Percentiles rank a stretch among this genome's conserved stretches.
Evolutionary conservation across 1,284 basidiomycete genomes (phyloP).

Genomic region (Malassezia sp.): DNA sequence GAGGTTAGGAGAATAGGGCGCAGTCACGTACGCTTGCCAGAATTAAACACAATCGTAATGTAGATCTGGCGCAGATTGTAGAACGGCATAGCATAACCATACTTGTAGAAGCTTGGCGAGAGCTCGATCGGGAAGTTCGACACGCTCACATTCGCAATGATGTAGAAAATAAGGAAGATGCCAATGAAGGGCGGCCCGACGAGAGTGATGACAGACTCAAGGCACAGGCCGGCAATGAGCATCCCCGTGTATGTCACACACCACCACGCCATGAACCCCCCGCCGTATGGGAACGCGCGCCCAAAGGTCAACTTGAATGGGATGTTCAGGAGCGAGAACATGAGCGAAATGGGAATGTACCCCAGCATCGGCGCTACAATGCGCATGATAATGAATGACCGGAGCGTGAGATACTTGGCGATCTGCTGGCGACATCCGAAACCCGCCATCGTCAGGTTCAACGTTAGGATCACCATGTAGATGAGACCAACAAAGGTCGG

Average conservation of each 20-base stretch:
- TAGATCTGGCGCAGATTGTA: slow-evolving; percentile 34
- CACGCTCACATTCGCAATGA: slow-evolving; percentile 36
- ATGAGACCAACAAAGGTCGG: slow-evolving; percentile 64
- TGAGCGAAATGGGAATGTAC: slow-evolving; percentile 34
- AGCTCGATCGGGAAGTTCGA: slow-evolving; percentile 29
- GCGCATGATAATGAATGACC: slow-evolving; percentile 30
- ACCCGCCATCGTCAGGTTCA: slow-evolving; percentile 34
- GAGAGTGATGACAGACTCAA: slow-evolving; percentile 30
- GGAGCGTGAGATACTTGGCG: slow-evolving; percentile 24
- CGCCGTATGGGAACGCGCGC: slow-evolving; percentile 28
- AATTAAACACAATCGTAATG: slow-evolving; percentile 33
- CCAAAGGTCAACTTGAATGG: slow-evolving; percentile 35
- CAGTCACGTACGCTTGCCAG: slow-evolving; percentile 19
- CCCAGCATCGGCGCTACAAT: slow-evolving; percentile 20
- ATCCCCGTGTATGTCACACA: slow-evolving; percentile 28
- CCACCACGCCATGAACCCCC: slow-evolving; percentile 40
- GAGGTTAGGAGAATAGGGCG: neutral
- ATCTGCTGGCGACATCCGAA: slow-evolving; percentile 23
- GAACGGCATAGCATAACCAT: slow-evolving; percentile 39
- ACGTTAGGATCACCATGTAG: slow-evolving; percentile 57
- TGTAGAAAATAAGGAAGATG: slow-evolving; percentile 29
- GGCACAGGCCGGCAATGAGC: slow-evolving; percentile 27
- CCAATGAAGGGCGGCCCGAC: slow-evolving; percentile 33
- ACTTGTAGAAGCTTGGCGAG: slow-evolving; percentile 25
- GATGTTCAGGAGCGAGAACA: slow-evolving; percentile 35